These are phyloP conservation scores for Alternaria arborescens DNA, from an alignment of 2,329 filamentous ascomycete species.

Conservation along the genomic window DNA sequence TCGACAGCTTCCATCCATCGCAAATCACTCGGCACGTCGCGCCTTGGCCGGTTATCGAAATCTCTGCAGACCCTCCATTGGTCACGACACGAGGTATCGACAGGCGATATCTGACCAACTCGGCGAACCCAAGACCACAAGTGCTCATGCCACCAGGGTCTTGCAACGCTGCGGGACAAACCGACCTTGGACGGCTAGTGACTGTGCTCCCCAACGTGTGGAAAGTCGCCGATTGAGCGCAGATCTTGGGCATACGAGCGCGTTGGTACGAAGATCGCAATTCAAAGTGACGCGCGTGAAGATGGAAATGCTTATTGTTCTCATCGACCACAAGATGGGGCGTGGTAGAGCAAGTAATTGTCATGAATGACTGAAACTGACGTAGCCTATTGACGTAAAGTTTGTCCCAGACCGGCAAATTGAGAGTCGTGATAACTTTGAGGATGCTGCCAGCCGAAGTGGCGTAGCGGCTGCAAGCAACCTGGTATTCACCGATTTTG, in stretches of 20 bases:
- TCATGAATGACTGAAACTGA: conserved; percentile 3
- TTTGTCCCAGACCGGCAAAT: conserved; percentile 1
- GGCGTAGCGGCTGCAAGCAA: conserved; percentile 3
- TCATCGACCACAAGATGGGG: conserved; percentile 7
- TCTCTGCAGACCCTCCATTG: conserved; percentile 15
- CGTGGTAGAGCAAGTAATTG: conserved; percentile 6
- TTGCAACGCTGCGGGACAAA: conserved; percentile 32
- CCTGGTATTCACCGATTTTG: conserved; percentile 2
- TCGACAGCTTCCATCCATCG: conserved; percentile 14
- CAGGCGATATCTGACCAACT: conserved; percentile 8
- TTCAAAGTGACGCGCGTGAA: conserved; percentile 20
- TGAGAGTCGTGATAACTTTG: conserved; percentile 8
- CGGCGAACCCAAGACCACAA: conserved; percentile 12
- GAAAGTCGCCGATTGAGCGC: conserved; percentile 30
- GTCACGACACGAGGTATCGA: conserved; percentile 9
- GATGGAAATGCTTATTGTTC: background rate
- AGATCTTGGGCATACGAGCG: conserved; percentile 36
- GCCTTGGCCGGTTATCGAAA: conserved; percentile 19
- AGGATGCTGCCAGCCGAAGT: conserved; percentile 4
- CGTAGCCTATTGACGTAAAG: conserved; percentile 14
- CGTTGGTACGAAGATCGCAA: conserved; percentile 36
- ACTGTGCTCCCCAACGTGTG: conserved; percentile 27
- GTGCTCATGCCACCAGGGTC: conserved; percentile 21
- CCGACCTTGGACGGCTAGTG: conserved; percentile 25
- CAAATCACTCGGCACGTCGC: conserved; percentile 12